Evolutionary conservation across 108 stramenopile species (phyloP), one percentile per base, ranked within the genome.

Genomic region (Pseudonitzschia pungens): DNA sequence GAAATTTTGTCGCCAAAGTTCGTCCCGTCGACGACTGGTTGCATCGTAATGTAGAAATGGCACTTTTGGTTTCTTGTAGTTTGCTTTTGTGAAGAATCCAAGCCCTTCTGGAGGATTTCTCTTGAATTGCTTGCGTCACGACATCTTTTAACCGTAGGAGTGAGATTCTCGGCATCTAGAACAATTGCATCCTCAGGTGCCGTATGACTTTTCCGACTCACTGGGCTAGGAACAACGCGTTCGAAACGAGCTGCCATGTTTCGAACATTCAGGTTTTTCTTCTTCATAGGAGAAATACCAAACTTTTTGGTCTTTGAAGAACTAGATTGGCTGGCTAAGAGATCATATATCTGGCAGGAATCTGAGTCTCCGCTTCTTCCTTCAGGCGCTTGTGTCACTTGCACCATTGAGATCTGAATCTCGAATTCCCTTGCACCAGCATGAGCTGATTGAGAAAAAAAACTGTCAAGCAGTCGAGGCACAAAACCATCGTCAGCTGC

Each of bases 401-500:
- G 85, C 29, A 82, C 27, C 24, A 82, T 72, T 0, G 80, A 72
- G 12, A 86, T 70, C 16, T 79, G 33, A 22, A 86, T 72, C 0
- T 65, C 68, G 70, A 83, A 82, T 31, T 59, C 53, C 21, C 55
- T 78, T 28, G 63, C 54, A n/a, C 40, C 58, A 42, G 72, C 71
- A 54, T 81, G 84, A 48, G 73, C 71, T 16, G 77, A 81, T 56
- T 85, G 84, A 20, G 77, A 71, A 65, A 86, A 86, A 18, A 86
- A 56, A 42, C 73, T 77, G 51, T 86, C 85, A 2, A 82, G 27
- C 26, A 86, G 73, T 22, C 79, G 72, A 48, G 85, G 85, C 0
- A 86, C 68, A 12, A 86, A 36, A 33, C 85, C 85, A 58, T 86
- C 85, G 12, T 74, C 62, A 16, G 70, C 32, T 20, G 62, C 53